Evolutionary conservation across 2,329 filamentous ascomycete species (phyloP), one percentile per base, ranked within the genome.

Genomic region (Fusarium sp.): DNA sequence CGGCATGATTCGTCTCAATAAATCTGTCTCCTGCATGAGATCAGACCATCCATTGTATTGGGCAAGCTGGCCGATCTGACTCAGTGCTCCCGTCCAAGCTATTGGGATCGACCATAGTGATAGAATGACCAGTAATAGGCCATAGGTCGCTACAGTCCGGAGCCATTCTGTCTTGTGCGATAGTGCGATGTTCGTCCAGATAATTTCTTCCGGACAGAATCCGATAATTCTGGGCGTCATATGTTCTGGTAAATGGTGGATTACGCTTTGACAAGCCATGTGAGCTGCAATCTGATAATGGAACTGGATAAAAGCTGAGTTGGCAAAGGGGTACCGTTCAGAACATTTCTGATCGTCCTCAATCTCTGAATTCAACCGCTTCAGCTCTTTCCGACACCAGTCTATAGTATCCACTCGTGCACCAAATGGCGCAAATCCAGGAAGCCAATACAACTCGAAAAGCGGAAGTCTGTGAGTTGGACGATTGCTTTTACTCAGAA

Each of bases 111-210:
- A 92, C 93, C 94, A 99, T 42, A 96, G 87, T 69, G 98, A 84
- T 53, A 97, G 89, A 86, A 98, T 94, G 15, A 85, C 92, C 40
- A 85, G 79, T 14, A 97, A 91, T 47, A 93, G 75, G 14, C 83
- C 81, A 40, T 93, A 81, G n/a, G 94, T 90, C 14, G 91, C 79
- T 40, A 84, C 86, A 8, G 90, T 91, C 44, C 94, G 88, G 45
- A 94, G 77, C 85, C 95, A 97, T 64, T 91, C 88, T 71, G 94
- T 90, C 94, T 94, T 98, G 94, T 95, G 98, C 65, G 88, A 90
- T 75, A 98, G 91, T 2, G 93, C 94, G 90, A 99, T 94, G 77
- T 99, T 99, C 73, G 95, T 93, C 96, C 96, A 99, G 47, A 98
- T 88, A 19, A 99, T 94, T 77, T 98, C 94, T 53, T 92, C 90